Percentiles rank a stretch among this genome's conserved stretches.
These are phyloP conservation scores for Mucor irregularis DNA, from an alignment of 371 early-diverging fungal genomes.

Conservation along the genomic window DNA sequence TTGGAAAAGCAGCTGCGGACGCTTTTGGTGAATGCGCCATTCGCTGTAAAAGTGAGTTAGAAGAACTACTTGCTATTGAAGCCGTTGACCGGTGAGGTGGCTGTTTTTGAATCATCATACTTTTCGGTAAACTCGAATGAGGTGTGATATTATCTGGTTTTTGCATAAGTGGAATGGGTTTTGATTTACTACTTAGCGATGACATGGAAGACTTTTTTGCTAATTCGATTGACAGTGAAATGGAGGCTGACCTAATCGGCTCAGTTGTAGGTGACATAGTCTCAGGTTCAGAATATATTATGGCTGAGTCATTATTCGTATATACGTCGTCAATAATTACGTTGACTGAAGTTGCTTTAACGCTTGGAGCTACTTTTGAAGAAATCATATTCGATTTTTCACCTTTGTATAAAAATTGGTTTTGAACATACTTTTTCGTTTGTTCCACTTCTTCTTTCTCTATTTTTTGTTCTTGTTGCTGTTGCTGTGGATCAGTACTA, in stretches of 20 bases:
- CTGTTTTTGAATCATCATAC: background rate
- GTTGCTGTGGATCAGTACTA: background rate
- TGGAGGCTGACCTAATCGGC: conserved; percentile 15
- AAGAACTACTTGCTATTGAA: conserved; percentile 3
- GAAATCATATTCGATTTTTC: conserved; percentile 3
- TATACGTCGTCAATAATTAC: conserved; percentile 16
- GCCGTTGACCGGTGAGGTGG: conserved; percentile 1
- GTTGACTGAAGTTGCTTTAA: conserved; percentile 26
- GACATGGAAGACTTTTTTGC: conserved; percentile 9
- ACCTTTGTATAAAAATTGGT: too few species aligned
- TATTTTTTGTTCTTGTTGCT: background rate
- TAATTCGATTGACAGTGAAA: conserved; percentile 16
- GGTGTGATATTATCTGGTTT: conserved; percentile 4
- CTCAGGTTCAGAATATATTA: background rate
- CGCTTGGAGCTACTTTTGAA: conserved; percentile 16
- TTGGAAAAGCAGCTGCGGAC: conserved; percentile 22
- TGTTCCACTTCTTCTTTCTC: background rate
- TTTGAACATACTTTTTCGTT: too few species aligned
- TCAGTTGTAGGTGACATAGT: background rate
- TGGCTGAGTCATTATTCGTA: background rate
- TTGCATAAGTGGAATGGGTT: conserved; percentile 3
- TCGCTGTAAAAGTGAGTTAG: conserved; percentile 4
- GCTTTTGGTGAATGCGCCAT: conserved; percentile 23
- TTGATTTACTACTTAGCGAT: background rate
- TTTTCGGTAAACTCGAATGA: conserved; percentile 4